These are phyloP conservation scores for Castanea crenata DNA, from an alignment of 306 rosid species.

Conservation along the genomic window DNA sequence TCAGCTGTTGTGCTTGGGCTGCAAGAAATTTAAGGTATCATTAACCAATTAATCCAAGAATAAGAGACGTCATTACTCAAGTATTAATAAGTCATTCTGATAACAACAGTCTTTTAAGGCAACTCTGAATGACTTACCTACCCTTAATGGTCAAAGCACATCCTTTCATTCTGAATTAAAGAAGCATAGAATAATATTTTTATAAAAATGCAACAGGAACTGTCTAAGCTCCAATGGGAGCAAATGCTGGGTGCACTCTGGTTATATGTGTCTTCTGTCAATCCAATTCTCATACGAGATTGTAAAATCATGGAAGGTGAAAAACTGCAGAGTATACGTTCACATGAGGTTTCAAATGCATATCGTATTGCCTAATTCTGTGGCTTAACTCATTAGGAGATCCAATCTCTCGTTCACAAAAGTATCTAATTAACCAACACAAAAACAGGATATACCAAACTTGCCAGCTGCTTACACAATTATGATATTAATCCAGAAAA, in stretches of 20 bases:
- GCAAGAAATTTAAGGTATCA: constrained; percentile 16
- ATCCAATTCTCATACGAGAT: not conserved
- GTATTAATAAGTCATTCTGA: constrained; percentile 1
- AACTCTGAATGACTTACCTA: not conserved
- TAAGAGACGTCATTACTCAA: constrained; percentile 2
- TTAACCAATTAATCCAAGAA: constrained; percentile 29
- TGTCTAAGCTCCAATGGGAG: too few relatives aligned
- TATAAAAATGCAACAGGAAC: too few relatives aligned
- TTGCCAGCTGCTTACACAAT: not conserved
- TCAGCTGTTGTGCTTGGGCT: constrained; percentile 39
- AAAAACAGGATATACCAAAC: not conserved
- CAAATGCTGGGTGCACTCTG: too few relatives aligned
- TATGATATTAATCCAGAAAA: not conserved
- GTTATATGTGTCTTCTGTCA: too few relatives aligned
- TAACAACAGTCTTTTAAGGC: not conserved
- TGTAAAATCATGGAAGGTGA: not conserved
- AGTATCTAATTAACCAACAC: not conserved
- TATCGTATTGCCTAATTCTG: not conserved
- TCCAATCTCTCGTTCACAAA: not conserved
- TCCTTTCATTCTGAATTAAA: too few relatives aligned
- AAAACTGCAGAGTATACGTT: not conserved
- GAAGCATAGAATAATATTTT: too few relatives aligned
- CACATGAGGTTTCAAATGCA: not conserved
- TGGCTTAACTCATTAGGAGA: not conserved
- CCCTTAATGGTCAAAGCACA: too few relatives aligned